A percentile compares a stretch with the other conserved stretches of the same genome.
phyloP scores from a whole-genome alignment of 78 protist species.

The Dictyostelium firmibasis region DNA sequence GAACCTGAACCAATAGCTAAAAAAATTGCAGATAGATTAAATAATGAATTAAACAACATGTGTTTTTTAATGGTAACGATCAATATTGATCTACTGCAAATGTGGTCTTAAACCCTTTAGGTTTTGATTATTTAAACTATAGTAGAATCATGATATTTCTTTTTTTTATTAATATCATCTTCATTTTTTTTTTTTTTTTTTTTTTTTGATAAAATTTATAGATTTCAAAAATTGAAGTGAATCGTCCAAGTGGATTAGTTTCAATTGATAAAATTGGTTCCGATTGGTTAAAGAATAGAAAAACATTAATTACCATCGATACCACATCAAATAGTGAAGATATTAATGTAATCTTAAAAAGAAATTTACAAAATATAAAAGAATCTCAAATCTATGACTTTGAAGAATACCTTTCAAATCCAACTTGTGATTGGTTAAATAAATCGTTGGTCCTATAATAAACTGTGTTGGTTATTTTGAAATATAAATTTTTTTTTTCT shows the following conservation, averaged over 20 bases:
- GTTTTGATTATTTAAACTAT: too few relatives aligned
- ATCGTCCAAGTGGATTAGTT: conserved; percentile 17
- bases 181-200: neutral
- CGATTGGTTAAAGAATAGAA: conserved; percentile 55
- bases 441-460: conserved; percentile 1
- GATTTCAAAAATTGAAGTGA: conserved; percentile 33
- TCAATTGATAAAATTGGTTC: neutral
- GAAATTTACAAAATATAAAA: neutral
- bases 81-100: too few relatives aligned
- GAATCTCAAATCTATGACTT: conserved; percentile 18
- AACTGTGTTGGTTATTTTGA: too few relatives aligned
- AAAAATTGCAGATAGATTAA: conserved; percentile 42
- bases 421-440: conserved; percentile 66
- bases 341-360: neutral
- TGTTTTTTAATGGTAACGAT: conserved; percentile 34
- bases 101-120: too few relatives aligned
- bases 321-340: neutral
- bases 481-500: neutral
- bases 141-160: too few relatives aligned
- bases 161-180: neutral
- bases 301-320: neutral
- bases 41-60: conserved; percentile 40
- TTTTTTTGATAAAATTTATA: neutral
- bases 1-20: conserved; percentile 62
- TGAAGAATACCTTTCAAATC: conserved; percentile 68